phyloP scores from a whole-genome alignment of 805 yeast genomes.

The Cyberlindnera veronae region DNA sequence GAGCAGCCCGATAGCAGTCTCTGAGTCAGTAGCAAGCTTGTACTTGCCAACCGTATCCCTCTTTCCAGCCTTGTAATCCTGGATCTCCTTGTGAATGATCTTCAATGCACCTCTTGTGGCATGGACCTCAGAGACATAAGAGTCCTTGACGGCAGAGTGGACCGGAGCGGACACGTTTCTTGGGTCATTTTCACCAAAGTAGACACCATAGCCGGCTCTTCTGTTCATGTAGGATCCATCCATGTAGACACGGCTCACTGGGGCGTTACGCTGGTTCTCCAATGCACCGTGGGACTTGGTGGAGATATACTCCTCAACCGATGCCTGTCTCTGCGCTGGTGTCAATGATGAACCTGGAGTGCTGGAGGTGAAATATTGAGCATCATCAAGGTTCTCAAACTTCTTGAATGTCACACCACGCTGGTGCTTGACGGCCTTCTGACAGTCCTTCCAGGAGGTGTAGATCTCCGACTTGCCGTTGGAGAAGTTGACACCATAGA shows the following conservation, averaged over 20 bases:
- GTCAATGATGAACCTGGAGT: neutral
- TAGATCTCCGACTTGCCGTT: conserved; percentile 28
- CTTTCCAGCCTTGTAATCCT: conserved; percentile 16
- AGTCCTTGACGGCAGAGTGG: conserved; percentile 50
- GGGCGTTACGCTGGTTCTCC: conserved; percentile 7
- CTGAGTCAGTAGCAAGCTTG: conserved; percentile 65
- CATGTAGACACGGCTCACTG: conserved; percentile 44
- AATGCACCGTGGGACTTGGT: conserved; percentile 3
- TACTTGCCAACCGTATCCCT: conserved; percentile 28
- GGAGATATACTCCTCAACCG: conserved; percentile 3
- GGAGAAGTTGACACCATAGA: conserved; percentile 33
- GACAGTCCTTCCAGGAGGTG: conserved; percentile 33
- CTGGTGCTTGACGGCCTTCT: conserved; percentile 27
- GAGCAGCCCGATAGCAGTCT: conserved; percentile 55
- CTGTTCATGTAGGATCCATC: conserved; percentile 76
- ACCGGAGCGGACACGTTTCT: conserved; percentile 57
- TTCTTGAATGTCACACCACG: conserved; percentile 42
- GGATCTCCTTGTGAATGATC: conserved; percentile 34
- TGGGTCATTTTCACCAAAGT: conserved; percentile 51
- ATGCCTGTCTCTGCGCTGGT: neutral
- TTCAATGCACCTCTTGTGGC: conserved; percentile 61
- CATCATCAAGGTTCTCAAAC: conserved; percentile 29
- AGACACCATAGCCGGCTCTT: conserved; percentile 74
- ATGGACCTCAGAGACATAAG: conserved; percentile 74
- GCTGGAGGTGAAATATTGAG: conserved; percentile 12